Evolutionary conservation across 306 rosid genomes (phyloP), one percentile per base, ranked within the genome.

Genomic region (Cucurbita ficifolia): DNA sequence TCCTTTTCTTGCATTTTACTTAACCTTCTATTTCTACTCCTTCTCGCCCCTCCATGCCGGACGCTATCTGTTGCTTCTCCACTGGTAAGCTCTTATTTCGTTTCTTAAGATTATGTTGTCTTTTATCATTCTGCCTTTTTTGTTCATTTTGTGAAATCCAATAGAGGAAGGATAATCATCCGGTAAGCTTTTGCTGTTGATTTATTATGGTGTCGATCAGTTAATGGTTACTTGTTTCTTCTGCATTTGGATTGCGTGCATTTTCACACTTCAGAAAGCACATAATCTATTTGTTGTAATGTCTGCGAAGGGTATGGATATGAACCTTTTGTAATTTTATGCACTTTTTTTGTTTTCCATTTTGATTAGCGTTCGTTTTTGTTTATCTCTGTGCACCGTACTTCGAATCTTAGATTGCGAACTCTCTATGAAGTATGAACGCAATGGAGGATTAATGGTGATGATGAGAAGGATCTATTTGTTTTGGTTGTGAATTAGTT

Each of bases 11-110:
- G 13, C 86, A 77, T 80, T 83, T 36, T 45, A 75, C 79, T 76
- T 60, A 53, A 75, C 81, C 85, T 83, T 81, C 75, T 84, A 86
- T 84, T 73, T 79, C 72, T 38, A 65, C 76, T 79, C 77, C 78
- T 11, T 59, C 67, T 39, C 81, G 11, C 12, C 58, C 61, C 76
- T 2, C 45, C 42, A 69, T 69, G 71, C 74, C 55, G 65, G 42
- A n/a, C 53, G 73, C 33, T 70, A 17, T 21, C n/a, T 57, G 45
- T 40, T 21, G 48, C 40, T 74, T 65, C n/a, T 76, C 76, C 77
- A 74, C 74, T 50, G 24, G 81, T 75, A 76, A 58, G 17, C 18
- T 57, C 42, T 14, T 24, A 3, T 48, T 45, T 3, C 14, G 33
- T 29, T 46, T 61, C n/a, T 14, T 5, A 42, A 10, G 10, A 0